Evolutionary conservation across 2,329 filamentous ascomycete species (phyloP).

Genomic region (Byssoonygena ceratinophila): DNA sequence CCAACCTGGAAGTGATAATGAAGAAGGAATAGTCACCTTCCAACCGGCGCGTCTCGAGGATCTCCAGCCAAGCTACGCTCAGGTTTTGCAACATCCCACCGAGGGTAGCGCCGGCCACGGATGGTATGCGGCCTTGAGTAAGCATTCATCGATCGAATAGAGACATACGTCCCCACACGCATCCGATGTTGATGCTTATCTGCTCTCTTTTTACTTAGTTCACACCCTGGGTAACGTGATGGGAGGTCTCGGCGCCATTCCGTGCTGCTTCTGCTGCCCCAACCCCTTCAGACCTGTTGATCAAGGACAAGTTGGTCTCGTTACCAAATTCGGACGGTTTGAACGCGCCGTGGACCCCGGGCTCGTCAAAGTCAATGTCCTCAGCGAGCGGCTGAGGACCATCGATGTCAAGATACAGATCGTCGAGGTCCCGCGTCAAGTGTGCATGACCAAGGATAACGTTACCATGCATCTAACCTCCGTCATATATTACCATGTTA

Average conservation of each 20-base stretch:
- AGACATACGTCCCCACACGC: neutral
- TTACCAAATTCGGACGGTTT: conserved; percentile 90
- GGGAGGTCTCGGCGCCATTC: conserved; percentile 73
- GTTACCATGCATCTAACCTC: conserved; percentile 87
- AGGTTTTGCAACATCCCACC: conserved; percentile 48
- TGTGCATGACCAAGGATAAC: conserved; percentile 99
- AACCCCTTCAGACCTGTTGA: conserved; percentile 90
- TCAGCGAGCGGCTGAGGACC: conserved; percentile 78
- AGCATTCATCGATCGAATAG: conserved; percentile 27
- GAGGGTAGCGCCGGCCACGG: conserved; percentile 62
- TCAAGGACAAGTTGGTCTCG: conserved; percentile 88
- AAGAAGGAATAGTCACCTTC: conserved; percentile 55
- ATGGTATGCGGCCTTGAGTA: conserved; percentile 85
- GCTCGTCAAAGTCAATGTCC: conserved; percentile 92
- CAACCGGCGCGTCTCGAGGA: conserved; percentile 73
- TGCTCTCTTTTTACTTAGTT: conserved; percentile 39
- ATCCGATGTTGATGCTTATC: neutral
- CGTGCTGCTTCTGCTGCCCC: conserved; percentile 82
- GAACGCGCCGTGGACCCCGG: conserved; percentile 93
- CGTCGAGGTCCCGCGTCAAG: conserved; percentile 85
- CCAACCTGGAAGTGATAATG: conserved; percentile 1
- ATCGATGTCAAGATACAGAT: conserved; percentile 99
- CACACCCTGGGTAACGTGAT: conserved; percentile 63
- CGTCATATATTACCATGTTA: conserved; percentile 98
- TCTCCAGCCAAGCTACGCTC: conserved; percentile 71